Evolutionary conservation across 306 rosid species (phyloP), one percentile per base, ranked within the genome.

Genomic region (Albizia julibrissin): DNA sequence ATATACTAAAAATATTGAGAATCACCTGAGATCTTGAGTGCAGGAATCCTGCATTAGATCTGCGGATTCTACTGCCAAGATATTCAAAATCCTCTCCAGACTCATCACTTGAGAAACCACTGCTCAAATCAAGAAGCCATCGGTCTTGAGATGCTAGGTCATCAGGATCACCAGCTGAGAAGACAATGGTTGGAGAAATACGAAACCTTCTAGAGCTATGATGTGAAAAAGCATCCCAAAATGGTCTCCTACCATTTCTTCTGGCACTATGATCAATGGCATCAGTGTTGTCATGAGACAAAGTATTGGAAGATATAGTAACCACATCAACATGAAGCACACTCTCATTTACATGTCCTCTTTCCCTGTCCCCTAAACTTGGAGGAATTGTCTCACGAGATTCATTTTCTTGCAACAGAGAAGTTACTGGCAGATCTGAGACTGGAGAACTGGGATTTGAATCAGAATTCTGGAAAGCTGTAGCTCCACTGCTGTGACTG

Each of bases 101-200:
- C 40, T 88, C 91, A 70, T 92, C 92, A 89, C 87, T 91, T 75
- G 88, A 81, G 81, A 87, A 86, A 73, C 90, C 97, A 77, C 94
- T 89, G 82, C 94, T 88, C 86, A 93, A 85, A 87, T 94, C 97
- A 87, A 94, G 92, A 72, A 93, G 89, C 98, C 98, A 94, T 75
- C 85, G 87, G 82, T 94, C 97, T 69, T 84, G 93, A 84, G 91
- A 91, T 84, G 90, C 92, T 66, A 83, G 52, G 72, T 86, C 91
- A 83, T 91, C 93, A 16, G 68, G 37, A 27, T 62, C 68, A 62
- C 90, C 89, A 21, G 89, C 69, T 62, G 97, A 88, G 80, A 91
- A 87, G 84, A 90, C 81, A 59, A 92, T 75, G 50, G 95, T 87
- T 34, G 94, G 91, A 83, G 98, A 90, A 82, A 91, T 92, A 75